Evolutionary conservation across 1,284 basidiomycete genomes (phyloP).

Genomic region (Apiotrichum siamense): DNA sequence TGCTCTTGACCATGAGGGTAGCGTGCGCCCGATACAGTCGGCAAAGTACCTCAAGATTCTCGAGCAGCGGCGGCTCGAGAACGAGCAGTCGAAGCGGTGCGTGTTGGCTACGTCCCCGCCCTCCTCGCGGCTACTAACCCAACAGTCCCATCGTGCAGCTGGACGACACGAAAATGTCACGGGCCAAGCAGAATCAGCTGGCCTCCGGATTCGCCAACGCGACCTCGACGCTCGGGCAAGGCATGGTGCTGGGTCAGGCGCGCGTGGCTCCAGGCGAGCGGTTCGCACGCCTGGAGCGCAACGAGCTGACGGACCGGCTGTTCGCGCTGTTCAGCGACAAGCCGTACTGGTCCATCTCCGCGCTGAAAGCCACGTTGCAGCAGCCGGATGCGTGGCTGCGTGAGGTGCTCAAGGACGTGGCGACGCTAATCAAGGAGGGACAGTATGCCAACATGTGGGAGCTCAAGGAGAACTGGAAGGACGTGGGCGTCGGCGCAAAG

Average conservation of each 20-base stretch:
- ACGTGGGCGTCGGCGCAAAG: constrained; percentile 3
- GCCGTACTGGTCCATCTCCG: constrained; percentile 75
- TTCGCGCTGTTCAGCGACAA: constrained; percentile 73
- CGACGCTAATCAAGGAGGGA: constrained; percentile 71
- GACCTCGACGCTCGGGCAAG: constrained; percentile 30
- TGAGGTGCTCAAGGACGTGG: constrained; percentile 76
- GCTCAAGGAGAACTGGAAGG: constrained; percentile 32
- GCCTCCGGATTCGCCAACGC: constrained; percentile 35
- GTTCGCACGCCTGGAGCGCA: constrained; percentile 80
- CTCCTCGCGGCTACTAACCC: neutral
- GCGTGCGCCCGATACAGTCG: constrained; percentile 36
- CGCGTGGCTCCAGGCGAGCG: constrained; percentile 55
- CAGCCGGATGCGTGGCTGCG: constrained; percentile 90
- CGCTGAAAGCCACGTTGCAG: constrained; percentile 70
- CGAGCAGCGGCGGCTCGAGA: constrained; percentile 44
- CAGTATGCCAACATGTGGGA: constrained; percentile 51
- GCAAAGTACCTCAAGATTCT: constrained; percentile 49
- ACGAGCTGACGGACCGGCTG: constrained; percentile 75
- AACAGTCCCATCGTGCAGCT: constrained; percentile 47
- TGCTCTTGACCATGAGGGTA: constrained; percentile 40
- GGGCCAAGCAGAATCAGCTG: constrained; percentile 40
- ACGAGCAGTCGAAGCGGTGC: constrained; percentile 45
- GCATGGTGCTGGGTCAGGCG: constrained; percentile 25
- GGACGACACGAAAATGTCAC: constrained; percentile 35
- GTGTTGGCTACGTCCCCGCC: too few relatives aligned